phyloP scores from a whole-genome alignment of 495 filamentous ascomycete genomes.

The Trichoderma reesei region DNA sequence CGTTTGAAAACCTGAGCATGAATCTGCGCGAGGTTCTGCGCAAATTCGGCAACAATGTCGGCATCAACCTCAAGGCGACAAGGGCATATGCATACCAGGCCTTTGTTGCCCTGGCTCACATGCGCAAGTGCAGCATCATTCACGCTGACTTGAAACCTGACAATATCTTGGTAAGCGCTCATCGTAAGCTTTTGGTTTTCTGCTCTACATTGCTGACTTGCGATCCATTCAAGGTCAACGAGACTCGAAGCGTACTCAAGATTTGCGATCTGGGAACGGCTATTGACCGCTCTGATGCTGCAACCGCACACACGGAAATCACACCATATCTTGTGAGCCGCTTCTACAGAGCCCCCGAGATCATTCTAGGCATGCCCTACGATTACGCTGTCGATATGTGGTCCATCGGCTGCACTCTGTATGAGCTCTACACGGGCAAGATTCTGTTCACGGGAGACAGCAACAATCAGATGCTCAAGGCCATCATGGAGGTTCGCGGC shows the following conservation, averaged over 20 bases:
- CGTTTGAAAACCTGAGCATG: constrained; percentile 89
- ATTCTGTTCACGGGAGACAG: constrained; percentile 90
- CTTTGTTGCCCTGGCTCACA: constrained; percentile 73
- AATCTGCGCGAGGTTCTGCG: constrained; percentile 93
- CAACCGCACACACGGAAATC: constrained; percentile 61
- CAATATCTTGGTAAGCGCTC: constrained; percentile 63
- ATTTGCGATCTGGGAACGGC: constrained; percentile 95
- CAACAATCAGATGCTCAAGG: constrained; percentile 95
- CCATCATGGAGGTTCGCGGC: constrained; percentile 93
- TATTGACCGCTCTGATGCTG: constrained; percentile 68
- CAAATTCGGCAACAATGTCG: constrained; percentile 89
- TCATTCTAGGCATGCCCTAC: constrained; percentile 91
- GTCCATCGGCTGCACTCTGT: constrained; percentile 94
- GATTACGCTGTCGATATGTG: constrained; percentile 94
- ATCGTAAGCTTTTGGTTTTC: background rate
- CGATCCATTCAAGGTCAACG: constrained; percentile 50
- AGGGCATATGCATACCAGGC: constrained; percentile 88
- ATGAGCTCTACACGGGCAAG: constrained; percentile 94
- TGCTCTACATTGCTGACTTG: background rate
- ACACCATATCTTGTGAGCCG: constrained; percentile 91
- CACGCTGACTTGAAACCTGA: constrained; percentile 96
- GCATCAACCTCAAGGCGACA: constrained; percentile 78
- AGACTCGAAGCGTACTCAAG: constrained; percentile 75
- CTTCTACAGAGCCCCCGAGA: constrained; percentile 94
- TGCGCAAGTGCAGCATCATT: constrained; percentile 85